Conservation (phyloP, 1,284 basidiomycete genomes). For the Fomitiporia mediterranea region DNA sequence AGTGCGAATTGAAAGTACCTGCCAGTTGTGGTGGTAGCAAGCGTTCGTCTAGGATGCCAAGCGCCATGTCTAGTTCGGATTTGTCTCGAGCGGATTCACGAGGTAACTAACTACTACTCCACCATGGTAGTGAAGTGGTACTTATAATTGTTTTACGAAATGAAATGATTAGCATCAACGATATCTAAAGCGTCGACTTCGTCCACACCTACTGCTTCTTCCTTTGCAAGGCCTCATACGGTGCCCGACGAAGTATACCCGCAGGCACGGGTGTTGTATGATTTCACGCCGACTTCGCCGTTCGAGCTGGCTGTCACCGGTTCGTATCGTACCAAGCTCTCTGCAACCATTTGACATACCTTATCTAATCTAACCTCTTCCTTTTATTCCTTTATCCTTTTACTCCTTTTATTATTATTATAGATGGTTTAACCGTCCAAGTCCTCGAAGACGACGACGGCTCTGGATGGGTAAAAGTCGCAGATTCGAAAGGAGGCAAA, state of each 20-base stretch:
- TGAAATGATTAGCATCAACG: slow-evolving; percentile 13
- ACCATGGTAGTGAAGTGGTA: too few species aligned
- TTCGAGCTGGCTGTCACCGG: slow-evolving; percentile 69
- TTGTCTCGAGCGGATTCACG: slow-evolving; percentile 30
- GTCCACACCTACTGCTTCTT: slow-evolving; percentile 25
- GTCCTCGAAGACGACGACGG: slow-evolving; percentile 75
- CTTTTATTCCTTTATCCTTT: too few species aligned
- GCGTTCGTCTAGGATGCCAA: slow-evolving; percentile 26
- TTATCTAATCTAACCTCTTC: too few species aligned
- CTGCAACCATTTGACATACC: too few species aligned
- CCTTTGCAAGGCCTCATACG: slow-evolving; percentile 35
- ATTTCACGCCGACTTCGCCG: slow-evolving; percentile 66
- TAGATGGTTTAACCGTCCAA: slow-evolving; percentile 57
- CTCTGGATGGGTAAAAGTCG: slow-evolving; percentile 82
- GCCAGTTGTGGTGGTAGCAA: slow-evolving; percentile 55
- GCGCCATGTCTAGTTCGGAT: slow-evolving; percentile 24
- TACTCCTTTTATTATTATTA: too few species aligned
- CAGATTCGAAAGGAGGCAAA: slow-evolving; percentile 48
- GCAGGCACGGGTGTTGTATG: slow-evolving; percentile 61
- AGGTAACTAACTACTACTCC: too few species aligned
- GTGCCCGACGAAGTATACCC: slow-evolving; percentile 38
- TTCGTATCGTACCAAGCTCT: slow-evolving; percentile 32
- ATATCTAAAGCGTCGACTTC: slow-evolving; percentile 13
- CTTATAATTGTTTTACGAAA: too few species aligned
- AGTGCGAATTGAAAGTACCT: slow-evolving; percentile 83